Base-by-base conservation (phyloP, 352 stramenopile species). In the Phytopythium vexans region DNA sequence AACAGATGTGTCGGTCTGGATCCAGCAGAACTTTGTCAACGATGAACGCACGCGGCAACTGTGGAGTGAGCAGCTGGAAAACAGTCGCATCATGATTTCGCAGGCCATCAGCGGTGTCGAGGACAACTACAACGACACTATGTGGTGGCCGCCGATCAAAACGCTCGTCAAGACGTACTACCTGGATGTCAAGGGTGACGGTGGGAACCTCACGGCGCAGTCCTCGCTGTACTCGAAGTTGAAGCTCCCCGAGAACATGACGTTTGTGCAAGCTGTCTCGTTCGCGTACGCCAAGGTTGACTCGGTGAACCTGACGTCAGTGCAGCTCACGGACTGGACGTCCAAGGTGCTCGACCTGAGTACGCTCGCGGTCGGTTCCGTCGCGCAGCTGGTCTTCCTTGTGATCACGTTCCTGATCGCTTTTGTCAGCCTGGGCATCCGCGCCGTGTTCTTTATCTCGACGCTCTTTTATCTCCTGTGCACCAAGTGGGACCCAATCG, bases 21-120 rank as follows among this genome's bases (percentile, higher is more conserved):
- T 95, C 12, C 85, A 95, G 52, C 78, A 73, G 16, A 92, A 92
- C 60, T 92, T 95, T 50, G 82, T 95, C 55, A 93, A 95, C 62
- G 85, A 95, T 49, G 85, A 95, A 48, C 78, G 78, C 27, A 88
- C 83, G 33, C 75, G 79, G 12, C 69, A 91, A 37, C 71, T 94
- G 5, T 94, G 82, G 82, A 87, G 78, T 41, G 77, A 95, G 46
- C 85, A 95, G 60, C 70, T 95, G 31, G 68, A 88, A 38, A 91
- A 88, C 54, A 89, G 82, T 21, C 82, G 83, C 12, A 70, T 75
- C 8, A 93, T 93, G 83, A 79, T 95, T 10, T 86, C 81, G 3
- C 74, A 88, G 14, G 85, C 80, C 8, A 62, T 95, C 16, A 84
- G 71, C 36, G 74, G 82, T 15, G 69, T 95, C n/a, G 85, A 95